phyloP scores from a whole-genome alignment of 352 stramenopile species.

The Globisporangium spiculum region DNA sequence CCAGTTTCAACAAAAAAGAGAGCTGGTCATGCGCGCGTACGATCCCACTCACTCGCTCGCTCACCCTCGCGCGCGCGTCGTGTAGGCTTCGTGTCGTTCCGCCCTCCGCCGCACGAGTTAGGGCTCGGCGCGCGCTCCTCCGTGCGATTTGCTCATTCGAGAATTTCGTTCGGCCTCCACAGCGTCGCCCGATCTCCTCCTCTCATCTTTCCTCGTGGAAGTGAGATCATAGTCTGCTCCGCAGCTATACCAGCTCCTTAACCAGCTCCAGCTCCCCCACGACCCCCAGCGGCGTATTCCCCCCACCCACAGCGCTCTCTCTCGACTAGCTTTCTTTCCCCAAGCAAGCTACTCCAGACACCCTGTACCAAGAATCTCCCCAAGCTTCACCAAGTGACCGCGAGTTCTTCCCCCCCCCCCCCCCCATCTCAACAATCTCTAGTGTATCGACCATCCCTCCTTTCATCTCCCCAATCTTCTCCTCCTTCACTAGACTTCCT shows the following conservation, averaged over 20 bases:
- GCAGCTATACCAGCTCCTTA: slow-evolving; percentile 21
- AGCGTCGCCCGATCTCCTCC: slow-evolving; percentile 27
- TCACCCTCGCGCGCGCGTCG: no score
- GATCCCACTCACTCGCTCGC: no score
- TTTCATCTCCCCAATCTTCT: slow-evolving; percentile 10
- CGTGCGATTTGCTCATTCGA: slow-evolving; percentile 25
- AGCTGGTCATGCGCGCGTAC: slow-evolving; percentile 3
- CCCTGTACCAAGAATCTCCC: slow-evolving; percentile 19
- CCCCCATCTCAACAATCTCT: background rate
- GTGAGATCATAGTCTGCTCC: slow-evolving; percentile 30
- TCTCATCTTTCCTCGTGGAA: slow-evolving; percentile 31
- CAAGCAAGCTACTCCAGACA: background rate
- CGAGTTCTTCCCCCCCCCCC: background rate
- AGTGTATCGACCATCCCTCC: background rate
- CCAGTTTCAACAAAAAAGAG: background rate
- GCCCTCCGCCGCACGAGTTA: background rate
- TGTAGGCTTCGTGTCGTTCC: no score
- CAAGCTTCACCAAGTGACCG: background rate
- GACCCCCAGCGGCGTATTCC: slow-evolving; percentile 25
- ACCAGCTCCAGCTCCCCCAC: slow-evolving; percentile 18
- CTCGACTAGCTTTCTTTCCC: background rate
- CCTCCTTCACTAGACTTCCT: slow-evolving; percentile 14
- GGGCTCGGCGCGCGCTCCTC: slow-evolving; percentile 3
- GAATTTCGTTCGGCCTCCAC: slow-evolving; percentile 48
- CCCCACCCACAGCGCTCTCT: slow-evolving; percentile 15